Evolutionary conservation across 2,329 filamentous ascomycete species (phyloP).

Genomic region (Aspergillus novofumigatus): DNA sequence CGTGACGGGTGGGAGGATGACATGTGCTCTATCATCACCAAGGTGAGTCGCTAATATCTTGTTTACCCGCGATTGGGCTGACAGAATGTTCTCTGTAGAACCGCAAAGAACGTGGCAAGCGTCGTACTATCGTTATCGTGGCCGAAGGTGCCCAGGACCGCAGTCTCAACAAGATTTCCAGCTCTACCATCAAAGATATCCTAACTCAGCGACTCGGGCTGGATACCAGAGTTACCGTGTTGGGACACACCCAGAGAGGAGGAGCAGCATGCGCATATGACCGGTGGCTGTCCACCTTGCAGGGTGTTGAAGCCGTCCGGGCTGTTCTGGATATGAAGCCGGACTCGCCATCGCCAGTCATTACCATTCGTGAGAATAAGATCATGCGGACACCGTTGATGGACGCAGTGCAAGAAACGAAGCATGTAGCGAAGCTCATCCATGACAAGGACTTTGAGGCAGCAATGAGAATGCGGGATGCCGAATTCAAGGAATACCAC

Average conservation of each 20-base stretch:
- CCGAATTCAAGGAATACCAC: conserved; percentile 92
- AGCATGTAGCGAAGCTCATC: conserved; percentile 78
- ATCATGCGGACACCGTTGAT: conserved; percentile 87
- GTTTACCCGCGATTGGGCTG: not conserved
- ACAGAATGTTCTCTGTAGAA: conserved; percentile 54
- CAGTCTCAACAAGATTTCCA: conserved; percentile 76
- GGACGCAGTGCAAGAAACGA: conserved; percentile 80
- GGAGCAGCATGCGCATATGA: conserved; percentile 91
- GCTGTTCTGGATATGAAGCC: conserved; percentile 86
- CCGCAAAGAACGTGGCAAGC: conserved; percentile 74
- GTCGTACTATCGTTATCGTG: conserved; percentile 96
- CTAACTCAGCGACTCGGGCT: conserved; percentile 76
- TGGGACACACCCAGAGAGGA: conserved; percentile 96
- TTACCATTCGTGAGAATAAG: conserved; percentile 96
- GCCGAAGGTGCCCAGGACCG: conserved; percentile 90
- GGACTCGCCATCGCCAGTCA: conserved; percentile 86
- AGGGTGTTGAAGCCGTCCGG: conserved; percentile 90
- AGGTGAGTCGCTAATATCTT: conserved; percentile 45
- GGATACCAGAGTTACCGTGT: conserved; percentile 89
- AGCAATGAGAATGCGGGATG: conserved; percentile 84
- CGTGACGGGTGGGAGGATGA: conserved; percentile 82
- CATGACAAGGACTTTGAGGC: conserved; percentile 77
- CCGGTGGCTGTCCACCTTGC: conserved; percentile 84
- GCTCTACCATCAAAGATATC: conserved; percentile 78
- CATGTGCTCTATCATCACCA: conserved; percentile 74